Evolutionary conservation across 805 yeast species (phyloP).

Genomic region (Nakazawaea siamensis): DNA sequence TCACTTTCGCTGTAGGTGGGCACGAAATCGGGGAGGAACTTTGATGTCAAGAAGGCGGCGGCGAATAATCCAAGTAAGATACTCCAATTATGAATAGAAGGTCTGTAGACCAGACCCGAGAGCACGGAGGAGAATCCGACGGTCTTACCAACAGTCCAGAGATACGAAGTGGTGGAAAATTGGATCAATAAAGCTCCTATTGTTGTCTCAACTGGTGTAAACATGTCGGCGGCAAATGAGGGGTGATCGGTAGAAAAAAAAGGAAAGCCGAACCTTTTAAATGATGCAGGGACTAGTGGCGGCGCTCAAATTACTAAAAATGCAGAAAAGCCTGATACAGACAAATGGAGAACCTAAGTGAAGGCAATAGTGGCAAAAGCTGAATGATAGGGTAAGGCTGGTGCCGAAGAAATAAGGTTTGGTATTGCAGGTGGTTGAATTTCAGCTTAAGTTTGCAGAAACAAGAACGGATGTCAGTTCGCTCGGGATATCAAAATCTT

Average conservation of each 20-base stretch:
- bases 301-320: no score
- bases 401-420: no score
- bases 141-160: conserved; percentile 29
- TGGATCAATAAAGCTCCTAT: conserved; percentile 41
- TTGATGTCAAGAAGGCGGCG: conserved; percentile 18
- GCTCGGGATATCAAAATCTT: no score
- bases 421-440: no score
- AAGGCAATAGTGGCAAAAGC: no score
- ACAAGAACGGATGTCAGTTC: no score
- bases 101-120: conserved; percentile 10
- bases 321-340: no score
- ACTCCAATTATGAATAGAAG: conserved; percentile 13
- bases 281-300: no score
- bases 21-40: conserved; percentile 19
- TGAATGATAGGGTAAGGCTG: no score
- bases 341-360: no score
- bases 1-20: conserved; percentile 1
- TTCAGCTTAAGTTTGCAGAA: no score
- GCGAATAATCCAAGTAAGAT: conserved; percentile 27
- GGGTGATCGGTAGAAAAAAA: not conserved
- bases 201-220: conserved; percentile 34
- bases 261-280: no score
- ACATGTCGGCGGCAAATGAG: conserved; percentile 20
- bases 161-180: conserved; percentile 33
- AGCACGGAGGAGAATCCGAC: conserved; percentile 40